These are phyloP conservation scores for Excoecaria agallocha DNA, from an alignment of 345 rosid species.

Conservation along the genomic window DNA sequence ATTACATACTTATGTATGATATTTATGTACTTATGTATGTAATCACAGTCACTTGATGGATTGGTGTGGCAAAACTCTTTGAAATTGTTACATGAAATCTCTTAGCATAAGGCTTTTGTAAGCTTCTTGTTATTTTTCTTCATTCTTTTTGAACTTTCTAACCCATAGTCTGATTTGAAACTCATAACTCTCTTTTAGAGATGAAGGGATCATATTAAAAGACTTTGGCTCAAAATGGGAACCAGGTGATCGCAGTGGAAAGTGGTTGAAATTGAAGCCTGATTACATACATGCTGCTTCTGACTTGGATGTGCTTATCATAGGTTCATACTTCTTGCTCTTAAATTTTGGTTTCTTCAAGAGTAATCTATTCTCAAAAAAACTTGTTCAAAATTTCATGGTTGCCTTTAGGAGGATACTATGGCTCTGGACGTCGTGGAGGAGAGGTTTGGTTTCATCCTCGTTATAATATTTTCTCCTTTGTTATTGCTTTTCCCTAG, in stretches of 20 bases:
- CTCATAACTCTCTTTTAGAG: constrained; percentile 37
- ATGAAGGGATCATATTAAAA: constrained; percentile 86
- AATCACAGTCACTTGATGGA: background rate
- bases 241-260: constrained; percentile 95
- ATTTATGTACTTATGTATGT: too few relatives aligned
- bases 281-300: constrained; percentile 78
- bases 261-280: constrained; percentile 97
- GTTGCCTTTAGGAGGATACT: constrained; percentile 72
- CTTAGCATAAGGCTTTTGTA: background rate
- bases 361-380: constrained; percentile 14
- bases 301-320: constrained; percentile 91
- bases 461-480: constrained; percentile 9
- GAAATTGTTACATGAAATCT: background rate
- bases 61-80: background rate
- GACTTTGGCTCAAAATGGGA: constrained; percentile 97
- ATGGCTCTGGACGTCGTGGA: constrained; percentile 96
- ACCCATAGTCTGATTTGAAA: background rate
- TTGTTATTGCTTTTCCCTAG: background rate
- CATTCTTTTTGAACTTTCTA: background rate
- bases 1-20: too few relatives aligned
- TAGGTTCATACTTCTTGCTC: constrained; percentile 49
- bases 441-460: constrained; percentile 56
- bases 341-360: constrained; percentile 3
- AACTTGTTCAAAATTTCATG: constrained; percentile 1
- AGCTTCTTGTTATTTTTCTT: background rate